A percentile compares a stretch with the other conserved stretches of the same genome.
phyloP scores from a whole-genome alignment of 495 filamentous ascomycete genomes.

The Xylaria palmicola region DNA sequence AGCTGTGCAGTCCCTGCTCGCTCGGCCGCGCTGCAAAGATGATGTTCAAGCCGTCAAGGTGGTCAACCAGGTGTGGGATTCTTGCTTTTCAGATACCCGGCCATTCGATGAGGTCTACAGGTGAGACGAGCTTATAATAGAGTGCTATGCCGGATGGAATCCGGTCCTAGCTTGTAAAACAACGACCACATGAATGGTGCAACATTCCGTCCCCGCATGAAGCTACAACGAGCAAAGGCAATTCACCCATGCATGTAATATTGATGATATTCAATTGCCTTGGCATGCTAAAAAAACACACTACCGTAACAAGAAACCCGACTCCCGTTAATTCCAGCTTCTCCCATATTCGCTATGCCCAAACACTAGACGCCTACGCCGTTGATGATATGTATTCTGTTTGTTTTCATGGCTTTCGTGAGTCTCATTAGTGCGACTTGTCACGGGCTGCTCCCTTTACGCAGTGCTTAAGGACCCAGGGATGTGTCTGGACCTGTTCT shows the following conservation, averaged over 20 bases:
- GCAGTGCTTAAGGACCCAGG: slow-evolving; percentile 98
- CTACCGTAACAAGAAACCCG: background rate
- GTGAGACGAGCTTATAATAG: slow-evolving; percentile 33
- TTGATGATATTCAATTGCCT: slow-evolving; percentile 5
- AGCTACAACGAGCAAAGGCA: background rate
- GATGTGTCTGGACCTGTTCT: slow-evolving; percentile 85
- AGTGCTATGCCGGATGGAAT: background rate
- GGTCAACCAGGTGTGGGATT: slow-evolving; percentile 96
- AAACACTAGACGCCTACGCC: slow-evolving; percentile 18
- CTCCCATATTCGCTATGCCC: slow-evolving; percentile 18
- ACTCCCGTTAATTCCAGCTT: slow-evolving; percentile 13
- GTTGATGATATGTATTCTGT: slow-evolving; percentile 22
- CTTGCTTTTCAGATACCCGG: slow-evolving; percentile 88
- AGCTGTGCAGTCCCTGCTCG: slow-evolving; percentile 72
- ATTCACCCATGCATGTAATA: slow-evolving; percentile 6
- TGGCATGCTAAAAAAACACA: slow-evolving; percentile 3
- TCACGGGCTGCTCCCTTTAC: slow-evolving; percentile 69
- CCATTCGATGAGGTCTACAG: slow-evolving; percentile 97
- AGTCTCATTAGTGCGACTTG: slow-evolving; percentile 25
- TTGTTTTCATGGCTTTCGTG: slow-evolving; percentile 12
- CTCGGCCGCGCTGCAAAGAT: slow-evolving; percentile 76
- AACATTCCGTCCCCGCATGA: background rate
- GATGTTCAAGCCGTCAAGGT: slow-evolving; percentile 82
- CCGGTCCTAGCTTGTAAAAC: slow-evolving; percentile 9
- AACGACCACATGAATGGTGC: background rate